Evolutionary conservation across 2,329 filamentous ascomycete species (phyloP).

Genomic region (Penicillium decumbens): DNA sequence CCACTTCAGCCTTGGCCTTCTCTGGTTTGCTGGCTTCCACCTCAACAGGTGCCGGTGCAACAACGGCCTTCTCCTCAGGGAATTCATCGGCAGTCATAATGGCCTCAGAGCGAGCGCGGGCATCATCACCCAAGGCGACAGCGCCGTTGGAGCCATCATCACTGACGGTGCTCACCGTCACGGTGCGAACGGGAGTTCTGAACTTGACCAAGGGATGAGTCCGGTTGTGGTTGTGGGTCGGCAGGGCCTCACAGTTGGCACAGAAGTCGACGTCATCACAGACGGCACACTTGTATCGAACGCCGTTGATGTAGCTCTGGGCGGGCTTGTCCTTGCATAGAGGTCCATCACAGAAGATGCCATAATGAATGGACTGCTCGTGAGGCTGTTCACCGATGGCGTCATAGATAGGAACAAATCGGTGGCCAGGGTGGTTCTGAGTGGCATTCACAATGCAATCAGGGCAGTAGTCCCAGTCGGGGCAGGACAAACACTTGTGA

Average conservation of each 20-base stretch:
- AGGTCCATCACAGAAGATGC: constrained; percentile 92
- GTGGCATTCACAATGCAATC: constrained; percentile 65
- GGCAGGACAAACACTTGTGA: constrained; percentile 94
- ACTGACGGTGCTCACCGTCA: constrained; percentile 78
- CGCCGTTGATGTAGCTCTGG: constrained; percentile 65
- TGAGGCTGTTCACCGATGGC: constrained; percentile 50
- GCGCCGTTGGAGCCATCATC: constrained; percentile 65
- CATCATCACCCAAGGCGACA: constrained; percentile 67
- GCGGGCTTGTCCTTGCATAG: constrained; percentile 60
- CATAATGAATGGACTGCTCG: constrained; percentile 60
- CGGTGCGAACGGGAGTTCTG: constrained; percentile 83
- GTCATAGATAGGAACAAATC: constrained; percentile 84
- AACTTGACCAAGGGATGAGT: constrained; percentile 98
- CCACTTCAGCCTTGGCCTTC: background rate
- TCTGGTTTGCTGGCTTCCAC: constrained; percentile 17
- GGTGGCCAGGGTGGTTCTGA: constrained; percentile 72
- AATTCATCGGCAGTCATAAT: constrained; percentile 22
- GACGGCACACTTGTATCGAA: constrained; percentile 94
- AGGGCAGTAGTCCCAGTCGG: constrained; percentile 93
- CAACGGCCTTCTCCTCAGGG: constrained; percentile 26
- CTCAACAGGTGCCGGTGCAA: constrained; percentile 19
- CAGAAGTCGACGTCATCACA: constrained; percentile 96
- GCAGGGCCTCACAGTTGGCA: constrained; percentile 84
- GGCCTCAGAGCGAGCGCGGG: constrained; percentile 43
- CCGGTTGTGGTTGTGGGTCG: constrained; percentile 78